Evolutionary conservation across 192 early-diverging fungal species (phyloP).

Genomic region (Coemansia sp.): DNA sequence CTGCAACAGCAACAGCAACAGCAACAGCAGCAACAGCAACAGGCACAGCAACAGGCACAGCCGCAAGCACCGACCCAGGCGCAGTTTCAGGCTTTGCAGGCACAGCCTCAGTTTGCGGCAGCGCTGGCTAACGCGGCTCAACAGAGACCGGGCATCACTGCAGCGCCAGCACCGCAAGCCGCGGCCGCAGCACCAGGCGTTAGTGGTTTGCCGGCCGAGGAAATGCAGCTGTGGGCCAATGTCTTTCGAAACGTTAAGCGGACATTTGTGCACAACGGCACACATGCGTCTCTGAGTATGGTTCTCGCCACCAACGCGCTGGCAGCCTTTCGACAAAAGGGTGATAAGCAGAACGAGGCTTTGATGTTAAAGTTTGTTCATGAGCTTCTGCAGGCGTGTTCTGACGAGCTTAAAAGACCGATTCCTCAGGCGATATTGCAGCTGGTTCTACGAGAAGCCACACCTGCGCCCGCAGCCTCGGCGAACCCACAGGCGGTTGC

Average conservation of each 20-base stretch:
- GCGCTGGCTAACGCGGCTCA: slow-evolving; percentile 20
- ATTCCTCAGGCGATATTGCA: slow-evolving; percentile 1
- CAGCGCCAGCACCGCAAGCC: slow-evolving; percentile 3
- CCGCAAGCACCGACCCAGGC: slow-evolving; percentile 16
- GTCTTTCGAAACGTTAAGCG: slow-evolving; percentile 19
- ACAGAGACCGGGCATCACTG: slow-evolving; percentile 13
- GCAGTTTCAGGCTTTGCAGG: slow-evolving; percentile 17
- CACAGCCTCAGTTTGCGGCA: slow-evolving; percentile 19
- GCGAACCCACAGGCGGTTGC: neutral
- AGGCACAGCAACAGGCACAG: slow-evolving; percentile 6
- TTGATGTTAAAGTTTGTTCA: neutral
- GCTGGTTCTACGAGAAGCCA: slow-evolving; percentile 8
- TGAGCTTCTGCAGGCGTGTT: slow-evolving; percentile 4
- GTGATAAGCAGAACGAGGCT: slow-evolving; percentile 20
- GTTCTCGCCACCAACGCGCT: slow-evolving; percentile 9
- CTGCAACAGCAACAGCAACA: slow-evolving; percentile 21
- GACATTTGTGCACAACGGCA: slow-evolving; percentile 19
- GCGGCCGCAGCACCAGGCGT: slow-evolving; percentile 13
- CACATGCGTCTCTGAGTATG: slow-evolving; percentile 5
- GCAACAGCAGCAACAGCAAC: too few relatives aligned
- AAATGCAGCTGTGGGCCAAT: slow-evolving; percentile 18
- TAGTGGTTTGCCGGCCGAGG: slow-evolving; percentile 7
- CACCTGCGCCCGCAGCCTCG: neutral
- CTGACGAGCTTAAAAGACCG: slow-evolving; percentile 4
- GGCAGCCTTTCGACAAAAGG: slow-evolving; percentile 6